Evolutionary conservation across 208 protist genomes (phyloP).

Genomic region (Trypanosoma conorhini): DNA sequence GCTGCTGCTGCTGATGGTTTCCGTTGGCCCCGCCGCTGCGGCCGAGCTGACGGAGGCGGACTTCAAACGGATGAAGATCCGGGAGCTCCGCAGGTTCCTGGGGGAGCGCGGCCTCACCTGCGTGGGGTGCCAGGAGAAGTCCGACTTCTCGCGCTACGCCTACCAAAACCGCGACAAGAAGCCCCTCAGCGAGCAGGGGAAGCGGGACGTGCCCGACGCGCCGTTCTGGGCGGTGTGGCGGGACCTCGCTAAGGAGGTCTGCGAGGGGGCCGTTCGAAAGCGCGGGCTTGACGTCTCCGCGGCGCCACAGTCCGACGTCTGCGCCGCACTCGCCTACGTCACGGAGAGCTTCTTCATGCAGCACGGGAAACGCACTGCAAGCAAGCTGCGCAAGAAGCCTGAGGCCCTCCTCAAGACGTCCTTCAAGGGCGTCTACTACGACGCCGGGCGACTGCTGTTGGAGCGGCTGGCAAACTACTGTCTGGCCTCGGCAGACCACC

Average conservation of each 20-base stretch:
- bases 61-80: conserved; percentile 90
- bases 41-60: conserved; percentile 48
- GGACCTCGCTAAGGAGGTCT: conserved; percentile 47
- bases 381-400: conserved; percentile 72
- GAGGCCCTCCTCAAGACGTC: conserved; percentile 81
- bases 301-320: conserved; percentile 53
- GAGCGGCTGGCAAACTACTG: conserved; percentile 59
- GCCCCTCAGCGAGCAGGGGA: conserved; percentile 43
- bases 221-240: conserved; percentile 85
- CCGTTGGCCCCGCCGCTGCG: background rate
- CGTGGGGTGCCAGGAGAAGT: conserved; percentile 83
- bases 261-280: conserved; percentile 45
- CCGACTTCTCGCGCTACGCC: conserved; percentile 84
- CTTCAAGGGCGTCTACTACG: conserved; percentile 81
- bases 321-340: conserved; percentile 47
- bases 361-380: conserved; percentile 70
- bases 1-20: background rate
- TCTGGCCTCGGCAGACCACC: conserved; percentile 53
- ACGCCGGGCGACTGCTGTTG: conserved; percentile 64
- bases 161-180: conserved; percentile 71
- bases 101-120: conserved; percentile 73
- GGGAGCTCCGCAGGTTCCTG: conserved; percentile 83
- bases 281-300: conserved; percentile 43
- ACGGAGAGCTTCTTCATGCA: conserved; percentile 82
- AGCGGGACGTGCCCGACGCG: conserved; percentile 58